phyloP scores from a whole-genome alignment of 2,329 filamentous ascomycete genomes.

The Exophiala viscosa region DNA sequence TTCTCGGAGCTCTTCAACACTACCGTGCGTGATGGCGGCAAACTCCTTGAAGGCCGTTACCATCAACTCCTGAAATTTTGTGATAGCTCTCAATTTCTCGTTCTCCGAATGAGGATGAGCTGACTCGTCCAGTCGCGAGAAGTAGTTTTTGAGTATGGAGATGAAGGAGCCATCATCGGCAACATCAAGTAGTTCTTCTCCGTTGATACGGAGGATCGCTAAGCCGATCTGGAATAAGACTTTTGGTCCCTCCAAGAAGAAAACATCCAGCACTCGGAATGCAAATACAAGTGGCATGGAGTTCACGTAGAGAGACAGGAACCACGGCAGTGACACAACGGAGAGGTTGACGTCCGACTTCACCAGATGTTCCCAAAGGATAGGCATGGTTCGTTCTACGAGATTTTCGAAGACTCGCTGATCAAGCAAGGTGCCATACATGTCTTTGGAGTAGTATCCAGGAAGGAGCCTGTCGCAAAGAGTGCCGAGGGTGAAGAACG shows the following conservation, averaged over 20 bases:
- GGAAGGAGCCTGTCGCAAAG: slow-evolving; percentile 90
- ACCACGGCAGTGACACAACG: slow-evolving; percentile 96
- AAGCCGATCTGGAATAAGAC: slow-evolving; percentile 95
- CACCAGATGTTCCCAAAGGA: slow-evolving; percentile 96
- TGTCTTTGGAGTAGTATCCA: slow-evolving; percentile 96
- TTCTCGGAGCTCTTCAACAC: slow-evolving; percentile 78
- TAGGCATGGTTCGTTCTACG: slow-evolving; percentile 98
- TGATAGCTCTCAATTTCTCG: slow-evolving; percentile 87
- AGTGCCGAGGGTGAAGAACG: slow-evolving; percentile 87
- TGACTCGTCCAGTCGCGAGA: slow-evolving; percentile 86
- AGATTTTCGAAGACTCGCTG: slow-evolving; percentile 96
- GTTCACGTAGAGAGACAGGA: slow-evolving; percentile 96
- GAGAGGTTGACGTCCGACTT: slow-evolving; percentile 96
- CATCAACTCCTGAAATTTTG: slow-evolving; percentile 96
- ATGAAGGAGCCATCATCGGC: slow-evolving; percentile 95
- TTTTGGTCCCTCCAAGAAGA: slow-evolving; percentile 96
- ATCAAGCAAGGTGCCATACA: slow-evolving; percentile 96
- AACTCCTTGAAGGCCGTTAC: slow-evolving; percentile 99
- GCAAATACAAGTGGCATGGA: slow-evolving; percentile 98
- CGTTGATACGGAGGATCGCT: slow-evolving; percentile 95
- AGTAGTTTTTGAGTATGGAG: slow-evolving; percentile 91
- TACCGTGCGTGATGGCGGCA: slow-evolving; percentile 87
- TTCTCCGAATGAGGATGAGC: slow-evolving; percentile 95
- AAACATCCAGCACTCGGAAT: slow-evolving; percentile 93
- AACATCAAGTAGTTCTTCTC: slow-evolving; percentile 89